These are phyloP conservation scores for Tolypocladium tropicale DNA, from an alignment of 2,329 filamentous ascomycete genomes.

Conservation along the genomic window DNA sequence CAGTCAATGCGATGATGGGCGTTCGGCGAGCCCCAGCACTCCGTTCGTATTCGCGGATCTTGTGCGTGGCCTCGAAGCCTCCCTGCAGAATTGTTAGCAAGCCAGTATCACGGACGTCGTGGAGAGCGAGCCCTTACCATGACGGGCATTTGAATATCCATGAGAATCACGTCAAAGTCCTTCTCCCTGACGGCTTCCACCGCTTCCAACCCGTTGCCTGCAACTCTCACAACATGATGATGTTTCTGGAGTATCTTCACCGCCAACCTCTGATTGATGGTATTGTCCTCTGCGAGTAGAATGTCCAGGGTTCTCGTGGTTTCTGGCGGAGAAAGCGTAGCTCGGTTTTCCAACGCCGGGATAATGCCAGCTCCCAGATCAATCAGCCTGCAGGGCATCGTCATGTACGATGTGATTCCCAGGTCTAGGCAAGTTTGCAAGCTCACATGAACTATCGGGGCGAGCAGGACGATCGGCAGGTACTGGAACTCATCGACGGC, in stretches of 20 bases:
- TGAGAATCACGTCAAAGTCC: conserved; percentile 91
- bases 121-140: conserved; percentile 48
- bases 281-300: conserved; percentile 89
- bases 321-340: conserved; percentile 82
- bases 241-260: conserved; percentile 98
- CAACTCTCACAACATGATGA: conserved; percentile 83
- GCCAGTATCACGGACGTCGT: background rate
- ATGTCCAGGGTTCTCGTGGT: conserved; percentile 95
- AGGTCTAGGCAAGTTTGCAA: conserved; percentile 89
- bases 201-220: conserved; percentile 88
- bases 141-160: conserved; percentile 99
- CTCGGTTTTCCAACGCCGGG: conserved; percentile 83
- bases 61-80: conserved; percentile 92
- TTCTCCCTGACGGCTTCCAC: conserved; percentile 85
- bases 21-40: conserved; percentile 71
- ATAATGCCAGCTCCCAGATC: conserved; percentile 95
- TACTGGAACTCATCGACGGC: conserved; percentile 95
- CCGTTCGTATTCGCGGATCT: conserved; percentile 91
- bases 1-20: conserved; percentile 92
- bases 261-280: conserved; percentile 90
- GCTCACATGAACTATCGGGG: conserved; percentile 80
- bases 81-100: conserved; percentile 47
- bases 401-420: conserved; percentile 97
- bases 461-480: conserved; percentile 86
- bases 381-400: conserved; percentile 85